Evolutionary conservation across 805 yeast genomes (phyloP), one percentile per base, ranked within the genome.

Genomic region (Nakazawaea holstii): DNA sequence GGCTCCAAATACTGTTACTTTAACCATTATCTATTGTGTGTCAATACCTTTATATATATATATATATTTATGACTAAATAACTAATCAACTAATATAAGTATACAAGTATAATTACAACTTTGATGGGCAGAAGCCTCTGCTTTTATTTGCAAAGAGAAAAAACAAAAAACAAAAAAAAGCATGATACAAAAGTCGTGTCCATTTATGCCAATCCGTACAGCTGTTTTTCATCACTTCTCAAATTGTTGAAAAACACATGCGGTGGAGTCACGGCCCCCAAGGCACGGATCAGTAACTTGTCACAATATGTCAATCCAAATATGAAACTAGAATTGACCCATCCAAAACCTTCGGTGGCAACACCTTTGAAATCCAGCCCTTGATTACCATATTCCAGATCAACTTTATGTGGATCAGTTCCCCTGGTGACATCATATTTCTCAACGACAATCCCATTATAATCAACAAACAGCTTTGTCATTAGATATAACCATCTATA

Each of bases 311-410:
- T 73, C 51, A 89, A 67, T 0, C 97, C 97, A 51, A 85, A 62
- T 27, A 84, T 58, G 64, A 79, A 90, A 56, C 94, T 82, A 6
- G 98, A 85, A 68, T 92, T 92, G 44, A 92, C 97, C 99, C 99
- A 92, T 1, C 98, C 99, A 65, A 92, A 92, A 1, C 99, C 99
- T 66, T 94, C 97, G 7, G 86, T 83, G 0, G 96, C 95, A 37
- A 87, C 97, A 41, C 96, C 96, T 62, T 86, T 85, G 60, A 90
- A 87, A 52, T 84, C 95, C 1, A 87, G 74, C 8, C 99, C 99
- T 66, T 94, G 98, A 62, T 92, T 92, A 20, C 99, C 99, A 65
- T 92, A 92, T 62, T 92, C 97, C 0, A 97, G 98, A 53, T 84
- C 89, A 24, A 94, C 97, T 52, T 82, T 77, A 62, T 92, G 97